Conservation (phyloP, 805 yeast species). For the Wickerhamomyces strasburgensis region DNA sequence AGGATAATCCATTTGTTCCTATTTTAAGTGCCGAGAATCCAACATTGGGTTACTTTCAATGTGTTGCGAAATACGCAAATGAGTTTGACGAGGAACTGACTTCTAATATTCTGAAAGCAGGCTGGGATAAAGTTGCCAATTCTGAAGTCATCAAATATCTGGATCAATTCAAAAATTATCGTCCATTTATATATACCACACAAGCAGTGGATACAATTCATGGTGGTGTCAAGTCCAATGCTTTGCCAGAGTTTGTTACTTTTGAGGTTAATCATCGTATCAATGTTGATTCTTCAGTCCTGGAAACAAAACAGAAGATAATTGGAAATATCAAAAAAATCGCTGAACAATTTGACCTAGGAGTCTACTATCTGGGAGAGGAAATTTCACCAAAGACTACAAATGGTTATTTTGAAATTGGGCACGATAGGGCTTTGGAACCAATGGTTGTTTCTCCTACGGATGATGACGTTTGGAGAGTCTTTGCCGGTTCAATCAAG, state of each 20-base stretch:
- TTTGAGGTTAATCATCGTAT: conserved; percentile 54
- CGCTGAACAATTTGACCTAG: conserved; percentile 39
- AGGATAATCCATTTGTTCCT: conserved; percentile 44
- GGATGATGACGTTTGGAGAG: conserved; percentile 43
- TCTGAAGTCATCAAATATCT: conserved; percentile 28
- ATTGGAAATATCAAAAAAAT: conserved; percentile 29
- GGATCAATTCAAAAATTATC: conserved; percentile 25
- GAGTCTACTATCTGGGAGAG: conserved; percentile 8
- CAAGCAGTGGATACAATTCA: conserved; percentile 52
- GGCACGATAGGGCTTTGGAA: conserved; percentile 29
- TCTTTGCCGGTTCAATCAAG: conserved; percentile 55
- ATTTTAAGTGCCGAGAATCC: conserved; percentile 55
- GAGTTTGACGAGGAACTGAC: conserved; percentile 21
- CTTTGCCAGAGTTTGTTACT: conserved; percentile 55
- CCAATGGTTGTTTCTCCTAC: conserved; percentile 53
- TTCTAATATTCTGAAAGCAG: conserved; percentile 32
- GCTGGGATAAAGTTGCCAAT: conserved; percentile 32
- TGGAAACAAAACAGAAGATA: conserved; percentile 29
- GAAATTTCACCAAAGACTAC: conserved; percentile 15
- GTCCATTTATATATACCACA: conserved; percentile 30
- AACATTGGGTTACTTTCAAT: conserved; percentile 46
- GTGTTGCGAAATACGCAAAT: conserved; percentile 45
- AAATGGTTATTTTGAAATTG: conserved; percentile 38
- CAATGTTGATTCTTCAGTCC: conserved; percentile 40
- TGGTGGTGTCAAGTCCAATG: conserved; percentile 67